Evolutionary conservation across 2,329 filamentous ascomycete genomes (phyloP), one percentile per base, ranked within the genome.

Genomic region (Trichoderma atroviride): DNA sequence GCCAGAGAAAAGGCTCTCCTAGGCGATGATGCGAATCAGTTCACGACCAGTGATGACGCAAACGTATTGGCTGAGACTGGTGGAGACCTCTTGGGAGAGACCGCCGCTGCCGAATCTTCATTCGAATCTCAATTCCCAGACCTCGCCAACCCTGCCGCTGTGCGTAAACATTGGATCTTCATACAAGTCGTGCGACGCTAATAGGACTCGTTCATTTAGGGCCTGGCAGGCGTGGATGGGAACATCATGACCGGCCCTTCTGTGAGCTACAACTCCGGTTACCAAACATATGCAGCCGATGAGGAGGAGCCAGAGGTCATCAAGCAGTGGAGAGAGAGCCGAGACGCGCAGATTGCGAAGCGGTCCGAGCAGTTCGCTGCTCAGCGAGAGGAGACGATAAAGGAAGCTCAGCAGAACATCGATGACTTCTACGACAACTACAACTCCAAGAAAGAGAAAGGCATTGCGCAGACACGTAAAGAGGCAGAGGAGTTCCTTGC

Each of bases 351-450:
- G 77, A 91, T 96, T 73, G 86, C 91, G 75, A 94, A 94, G 81
- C 92, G 95, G 76, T 91, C 93, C 73, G 90, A 97, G 80, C 89
- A 95, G 74, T 95, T 95, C 67, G 88, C 89, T 53, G 86, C 89
- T 73, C 93, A 94, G 83, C 96, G 96, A 79, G 88, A 89, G 72
- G 90, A 95, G 79, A 97, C 94, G 1, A 84, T 97, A 78, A 89
- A 93, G 79, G 93, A 96, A 75, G 96, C 96, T 13, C 93, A 94
- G 78, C 88, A 94, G 79, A 96, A 96, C 80, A 97, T 99, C 73
- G 96, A 99, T 79, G 96, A 97, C 80, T 99, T 98, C 83, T 99
- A 99, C 85, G 94, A 97, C 78, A 97, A 97, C 82, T 99, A 99
- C 86, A 98, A 98, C 85, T 90, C 91, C 81, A 97, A 97, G 84